phyloP scores from a whole-genome alignment of 345 rosid species.

The Aurinia saxatilis region DNA sequence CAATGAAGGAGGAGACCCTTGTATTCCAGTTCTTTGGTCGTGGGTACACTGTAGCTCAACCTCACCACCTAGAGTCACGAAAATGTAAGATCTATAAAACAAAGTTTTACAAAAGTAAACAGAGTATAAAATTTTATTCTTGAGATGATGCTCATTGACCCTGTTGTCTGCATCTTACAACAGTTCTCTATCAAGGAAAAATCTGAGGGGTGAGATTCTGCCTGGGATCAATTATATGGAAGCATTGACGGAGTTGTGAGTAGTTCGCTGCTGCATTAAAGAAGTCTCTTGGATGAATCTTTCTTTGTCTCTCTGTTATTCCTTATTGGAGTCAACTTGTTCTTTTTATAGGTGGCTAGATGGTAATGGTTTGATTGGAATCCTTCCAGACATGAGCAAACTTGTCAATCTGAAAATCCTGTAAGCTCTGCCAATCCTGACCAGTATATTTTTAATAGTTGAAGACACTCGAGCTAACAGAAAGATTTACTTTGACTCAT shows the following conservation, averaged over 20 bases:
- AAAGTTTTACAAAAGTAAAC: background rate
- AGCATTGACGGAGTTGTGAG: conserved; percentile 74
- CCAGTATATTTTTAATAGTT: background rate
- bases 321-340: conserved; percentile 5
- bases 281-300: too few relatives aligned
- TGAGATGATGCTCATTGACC: background rate
- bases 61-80: conserved; percentile 74
- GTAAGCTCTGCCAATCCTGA: conserved; percentile 43
- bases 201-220: conserved; percentile 59
- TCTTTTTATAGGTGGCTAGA: conserved; percentile 68
- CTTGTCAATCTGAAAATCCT: conserved; percentile 62
- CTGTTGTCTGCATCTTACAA: background rate
- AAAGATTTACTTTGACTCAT: conserved; percentile 16
- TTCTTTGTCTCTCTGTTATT: background rate
- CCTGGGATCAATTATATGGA: conserved; percentile 58
- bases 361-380: conserved; percentile 58
- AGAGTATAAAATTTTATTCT: background rate
- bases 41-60: conserved; percentile 75
- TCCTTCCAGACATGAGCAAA: conserved; percentile 71
- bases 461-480: background rate
- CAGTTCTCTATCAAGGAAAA: conserved; percentile 68
- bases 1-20: conserved; percentile 88
- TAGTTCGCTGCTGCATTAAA: background rate
- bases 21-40: conserved; percentile 72
- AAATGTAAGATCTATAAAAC: conserved; percentile 49